Evolutionary conservation across 441 rosid genomes (phyloP).

Genomic region (Erodium trifolium): DNA sequence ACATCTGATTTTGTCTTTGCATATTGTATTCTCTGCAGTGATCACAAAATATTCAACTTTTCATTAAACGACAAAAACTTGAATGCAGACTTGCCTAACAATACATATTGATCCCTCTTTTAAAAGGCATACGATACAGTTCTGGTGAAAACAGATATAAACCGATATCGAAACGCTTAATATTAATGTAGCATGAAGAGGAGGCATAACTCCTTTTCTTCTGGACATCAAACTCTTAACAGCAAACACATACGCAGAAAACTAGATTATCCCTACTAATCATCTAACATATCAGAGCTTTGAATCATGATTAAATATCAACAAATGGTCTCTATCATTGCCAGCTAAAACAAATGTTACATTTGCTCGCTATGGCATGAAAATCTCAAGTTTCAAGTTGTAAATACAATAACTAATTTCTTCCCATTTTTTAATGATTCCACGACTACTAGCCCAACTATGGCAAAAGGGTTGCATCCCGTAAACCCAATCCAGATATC

Average conservation of each 20-base stretch:
- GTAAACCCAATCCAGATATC: too few relatives aligned
- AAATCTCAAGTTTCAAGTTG: too few relatives aligned
- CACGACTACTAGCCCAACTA: too few relatives aligned
- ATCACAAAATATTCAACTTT: background rate
- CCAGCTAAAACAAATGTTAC: background rate
- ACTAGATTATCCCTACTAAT: background rate
- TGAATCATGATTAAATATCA: background rate
- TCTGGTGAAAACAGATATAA: background rate
- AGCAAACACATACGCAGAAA: background rate
- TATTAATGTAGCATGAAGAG: too few relatives aligned
- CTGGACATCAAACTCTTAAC: background rate
- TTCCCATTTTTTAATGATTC: too few relatives aligned
- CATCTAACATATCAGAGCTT: background rate
- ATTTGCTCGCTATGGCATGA: background rate
- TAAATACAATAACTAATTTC: too few relatives aligned
- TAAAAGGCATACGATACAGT: background rate
- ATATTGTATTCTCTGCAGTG: conserved; percentile 68
- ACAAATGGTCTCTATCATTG: background rate
- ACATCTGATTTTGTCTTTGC: conserved; percentile 91
- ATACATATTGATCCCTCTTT: background rate
- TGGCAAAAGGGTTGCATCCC: too few relatives aligned
- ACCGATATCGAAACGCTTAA: too few relatives aligned
- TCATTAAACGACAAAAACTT: background rate
- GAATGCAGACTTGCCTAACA: background rate
- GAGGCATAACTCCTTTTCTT: too few relatives aligned